phyloP scores from a whole-genome alignment of 345 rosid species.

The Hypericum perforatum region DNA sequence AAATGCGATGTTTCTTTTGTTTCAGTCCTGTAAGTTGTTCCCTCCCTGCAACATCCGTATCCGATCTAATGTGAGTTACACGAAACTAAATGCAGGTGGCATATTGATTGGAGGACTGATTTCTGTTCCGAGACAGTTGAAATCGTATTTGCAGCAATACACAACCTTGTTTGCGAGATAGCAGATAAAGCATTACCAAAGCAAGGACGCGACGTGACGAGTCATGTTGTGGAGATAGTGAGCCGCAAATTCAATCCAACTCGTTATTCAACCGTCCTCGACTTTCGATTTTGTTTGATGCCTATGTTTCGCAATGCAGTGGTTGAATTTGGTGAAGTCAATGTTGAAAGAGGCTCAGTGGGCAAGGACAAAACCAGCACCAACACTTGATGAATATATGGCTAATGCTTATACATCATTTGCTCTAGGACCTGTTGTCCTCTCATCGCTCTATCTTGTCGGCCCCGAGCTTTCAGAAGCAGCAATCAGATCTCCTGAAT shows the following conservation, averaged over 20 bases:
- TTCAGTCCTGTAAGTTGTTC: too few relatives aligned
- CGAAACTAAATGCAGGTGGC: constrained; percentile 44
- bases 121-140: constrained; percentile 64
- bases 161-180: constrained; percentile 53
- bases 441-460: constrained; percentile 60
- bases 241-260: constrained; percentile 11
- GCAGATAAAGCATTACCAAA: constrained; percentile 44
- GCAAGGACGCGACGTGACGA: constrained; percentile 55
- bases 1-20: constrained; percentile 10
- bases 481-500: constrained; percentile 29
- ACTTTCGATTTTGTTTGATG: not conserved
- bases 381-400: constrained; percentile 64
- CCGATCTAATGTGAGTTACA: constrained; percentile 4
- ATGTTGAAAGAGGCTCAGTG: too few relatives aligned
- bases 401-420: constrained; percentile 49
- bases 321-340: too few relatives aligned
- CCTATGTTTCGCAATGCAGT: constrained; percentile 40
- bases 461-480: constrained; percentile 57
- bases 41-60: constrained; percentile 8
- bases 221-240: constrained; percentile 49
- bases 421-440: constrained; percentile 81
- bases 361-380: constrained; percentile 36
- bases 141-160: constrained; percentile 65
- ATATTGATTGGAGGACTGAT: too few relatives aligned
- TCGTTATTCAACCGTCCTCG: not conserved